Conservation (phyloP, 2,329 filamentous ascomycete species). For the Plenodomus tracheiphilus region DNA sequence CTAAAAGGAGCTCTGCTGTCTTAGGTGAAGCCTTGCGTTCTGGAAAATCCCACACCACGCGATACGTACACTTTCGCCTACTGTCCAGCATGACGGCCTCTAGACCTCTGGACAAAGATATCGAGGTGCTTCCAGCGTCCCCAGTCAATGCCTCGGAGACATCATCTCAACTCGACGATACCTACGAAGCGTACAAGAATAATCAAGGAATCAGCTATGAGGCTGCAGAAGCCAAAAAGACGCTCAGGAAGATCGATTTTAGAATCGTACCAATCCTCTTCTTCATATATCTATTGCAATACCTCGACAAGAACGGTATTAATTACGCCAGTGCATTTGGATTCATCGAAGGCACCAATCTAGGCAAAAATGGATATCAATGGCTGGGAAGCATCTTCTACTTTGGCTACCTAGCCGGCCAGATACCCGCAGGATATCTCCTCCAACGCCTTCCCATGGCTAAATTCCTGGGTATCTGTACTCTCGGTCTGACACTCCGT, state of each 20-base stretch:
- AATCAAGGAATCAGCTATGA: constrained; percentile 22
- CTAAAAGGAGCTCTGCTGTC: too few species aligned
- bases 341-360: constrained; percentile 51
- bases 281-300: constrained; percentile 45
- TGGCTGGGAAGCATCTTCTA: constrained; percentile 58
- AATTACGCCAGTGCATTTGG: constrained; percentile 58
- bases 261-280: constrained; percentile 38
- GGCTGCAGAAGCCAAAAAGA: constrained; percentile 31
- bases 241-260: constrained; percentile 35
- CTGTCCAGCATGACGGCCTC: neutral
- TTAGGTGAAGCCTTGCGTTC: neutral
- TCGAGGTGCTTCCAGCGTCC: constrained; percentile 21
- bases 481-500: constrained; percentile 31
- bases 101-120: constrained; percentile 11
- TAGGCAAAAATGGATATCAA: constrained; percentile 47
- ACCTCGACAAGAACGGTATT: constrained; percentile 53
- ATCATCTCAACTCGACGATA: constrained; percentile 35
- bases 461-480: constrained; percentile 50
- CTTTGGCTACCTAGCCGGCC: constrained; percentile 53
- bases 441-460: constrained; percentile 52
- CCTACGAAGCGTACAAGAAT: constrained; percentile 37
- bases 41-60: too few species aligned
- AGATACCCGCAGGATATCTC: constrained; percentile 50
- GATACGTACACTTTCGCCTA: too few species aligned
- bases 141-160: constrained; percentile 19